phyloP scores from a whole-genome alignment of 495 filamentous ascomycete species.

The Tetracladium setigerum region DNA sequence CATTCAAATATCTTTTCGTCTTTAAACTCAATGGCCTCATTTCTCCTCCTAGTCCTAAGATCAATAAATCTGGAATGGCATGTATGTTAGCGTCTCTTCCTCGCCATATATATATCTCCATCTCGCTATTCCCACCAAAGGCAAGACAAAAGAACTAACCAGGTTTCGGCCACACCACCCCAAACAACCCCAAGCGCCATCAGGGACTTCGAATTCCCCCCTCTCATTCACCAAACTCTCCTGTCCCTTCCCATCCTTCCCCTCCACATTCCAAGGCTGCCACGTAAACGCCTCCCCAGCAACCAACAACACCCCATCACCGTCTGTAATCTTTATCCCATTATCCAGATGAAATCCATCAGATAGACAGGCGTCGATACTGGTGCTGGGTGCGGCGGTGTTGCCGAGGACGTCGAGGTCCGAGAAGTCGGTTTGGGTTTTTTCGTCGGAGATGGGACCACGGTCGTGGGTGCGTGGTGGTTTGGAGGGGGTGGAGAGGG shows the following conservation, averaged over 20 bases:
- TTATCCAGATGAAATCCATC: conserved; percentile 80
- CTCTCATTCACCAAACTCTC: conserved; percentile 56
- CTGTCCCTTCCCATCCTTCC: conserved; percentile 16
- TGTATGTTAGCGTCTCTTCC: not conserved
- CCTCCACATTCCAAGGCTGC: conserved; percentile 59
- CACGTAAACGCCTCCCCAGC: conserved; percentile 82
- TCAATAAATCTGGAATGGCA: conserved; percentile 63
- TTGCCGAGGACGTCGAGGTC: conserved; percentile 72
- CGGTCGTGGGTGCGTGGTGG: conserved; percentile 10
- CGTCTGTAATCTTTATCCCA: conserved; percentile 56
- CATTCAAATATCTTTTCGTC: conserved; percentile 61
- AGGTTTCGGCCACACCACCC: conserved; percentile 81
- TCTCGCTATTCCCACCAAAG: too few relatives aligned
- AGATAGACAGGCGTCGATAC: conserved; percentile 67
- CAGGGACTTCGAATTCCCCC: conserved; percentile 72
- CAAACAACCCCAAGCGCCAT: conserved; percentile 71
- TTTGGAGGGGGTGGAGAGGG: conserved; percentile 6
- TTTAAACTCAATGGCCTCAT: conserved; percentile 70
- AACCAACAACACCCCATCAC: conserved; percentile 66
- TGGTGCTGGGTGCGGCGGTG: conserved; percentile 66
- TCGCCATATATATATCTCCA: not conserved
- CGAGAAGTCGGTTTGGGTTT: conserved; percentile 58
- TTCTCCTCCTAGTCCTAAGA: conserved; percentile 73
- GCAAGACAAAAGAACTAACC: conserved; percentile 47
- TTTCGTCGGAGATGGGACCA: conserved; percentile 15